Base-by-base conservation (phyloP, 2,329 filamentous ascomycete genomes). In the Claviceps sp. region DNA sequence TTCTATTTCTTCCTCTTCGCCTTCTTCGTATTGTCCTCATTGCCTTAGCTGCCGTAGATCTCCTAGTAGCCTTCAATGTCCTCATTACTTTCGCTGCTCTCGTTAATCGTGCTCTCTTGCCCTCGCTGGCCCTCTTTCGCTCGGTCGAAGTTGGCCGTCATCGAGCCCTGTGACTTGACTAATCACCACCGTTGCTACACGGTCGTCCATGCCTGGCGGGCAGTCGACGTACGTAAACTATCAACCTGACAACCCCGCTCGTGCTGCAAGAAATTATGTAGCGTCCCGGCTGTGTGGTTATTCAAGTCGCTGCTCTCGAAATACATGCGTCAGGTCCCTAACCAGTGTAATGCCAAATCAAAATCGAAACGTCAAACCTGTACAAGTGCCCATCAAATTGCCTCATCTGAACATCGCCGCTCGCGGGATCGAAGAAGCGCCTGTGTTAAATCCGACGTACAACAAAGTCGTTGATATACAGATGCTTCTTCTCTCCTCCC, bases 241-340 rank as follows among this genome's bases (percentile, higher is more conserved):
- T 34, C 41, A 51, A 22, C 40, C 49, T 26, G 24, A 17, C 43
- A 40, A 45, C 45, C 17, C 52, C 52, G 51, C 48, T 47, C 46
- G 24, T 48, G 40, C 52, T 48, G 52, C 48, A 42, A 47, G 41
- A 42, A 42, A 52, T 52, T 16, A 50, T 44, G 51, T 52, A 40
- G 34, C 38, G 37, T 46, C 11, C 41, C 47, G 42, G 51, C 17
- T 26, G 19, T 46, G 19, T 37, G 50, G 38, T 52, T 42, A 50
- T 46, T 48, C 51, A 49, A 34, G 34, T 26, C 26, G 26, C 42
- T 30, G 40, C 43, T 34, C 34, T 47, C 50, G 13, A 50, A 17
- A 39, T 44, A 44, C 48, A 38, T 50, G n/a, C 34, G 22, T 48
- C 17, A 50, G 44, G 41, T 42, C 16, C 24, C 24, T 10, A 40